Evolutionary conservation across 768 basidiomycete species (phyloP).

Genomic region (Imleria badia): DNA sequence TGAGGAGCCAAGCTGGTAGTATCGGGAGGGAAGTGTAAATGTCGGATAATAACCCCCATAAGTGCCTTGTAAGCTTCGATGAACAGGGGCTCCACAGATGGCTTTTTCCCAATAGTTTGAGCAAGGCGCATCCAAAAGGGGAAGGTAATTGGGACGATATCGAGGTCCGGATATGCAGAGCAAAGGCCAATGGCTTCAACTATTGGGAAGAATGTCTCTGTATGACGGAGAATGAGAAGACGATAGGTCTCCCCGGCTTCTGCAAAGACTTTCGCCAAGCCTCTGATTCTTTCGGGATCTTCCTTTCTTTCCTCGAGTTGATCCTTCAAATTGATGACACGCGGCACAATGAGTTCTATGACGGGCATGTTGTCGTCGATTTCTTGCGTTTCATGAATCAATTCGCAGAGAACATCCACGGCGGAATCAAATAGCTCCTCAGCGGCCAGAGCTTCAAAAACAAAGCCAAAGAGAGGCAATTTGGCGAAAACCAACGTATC

Average conservation of each 20-base stretch:
- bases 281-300: slow-evolving; percentile 86
- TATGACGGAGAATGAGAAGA: slow-evolving; percentile 81
- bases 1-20: slow-evolving; percentile 62
- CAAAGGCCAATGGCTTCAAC: slow-evolving; percentile 94
- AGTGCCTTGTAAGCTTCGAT: slow-evolving; percentile 80
- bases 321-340: slow-evolving; percentile 72
- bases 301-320: slow-evolving; percentile 60
- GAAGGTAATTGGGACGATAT: slow-evolving; percentile 97
- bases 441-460: slow-evolving; percentile 81
- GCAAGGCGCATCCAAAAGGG: slow-evolving; percentile 98
- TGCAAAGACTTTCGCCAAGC: slow-evolving; percentile 88
- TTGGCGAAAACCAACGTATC: slow-evolving; percentile 58
- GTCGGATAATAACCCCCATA: slow-evolving; percentile 82
- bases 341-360: slow-evolving; percentile 85
- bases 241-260: slow-evolving; percentile 98
- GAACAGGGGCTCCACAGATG: slow-evolving; percentile 72
- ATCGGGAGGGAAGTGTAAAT: slow-evolving; percentile 90
- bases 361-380: slow-evolving; percentile 89
- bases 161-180: slow-evolving; percentile 89
- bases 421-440: slow-evolving; percentile 92
- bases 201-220: slow-evolving; percentile 90
- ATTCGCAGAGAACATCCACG: slow-evolving; percentile 87
- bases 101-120: slow-evolving; percentile 79
- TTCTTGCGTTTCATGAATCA: slow-evolving; percentile 98
- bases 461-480: slow-evolving; percentile 76